phyloP scores from a whole-genome alignment of 345 rosid genomes.

The Populus alba region DNA sequence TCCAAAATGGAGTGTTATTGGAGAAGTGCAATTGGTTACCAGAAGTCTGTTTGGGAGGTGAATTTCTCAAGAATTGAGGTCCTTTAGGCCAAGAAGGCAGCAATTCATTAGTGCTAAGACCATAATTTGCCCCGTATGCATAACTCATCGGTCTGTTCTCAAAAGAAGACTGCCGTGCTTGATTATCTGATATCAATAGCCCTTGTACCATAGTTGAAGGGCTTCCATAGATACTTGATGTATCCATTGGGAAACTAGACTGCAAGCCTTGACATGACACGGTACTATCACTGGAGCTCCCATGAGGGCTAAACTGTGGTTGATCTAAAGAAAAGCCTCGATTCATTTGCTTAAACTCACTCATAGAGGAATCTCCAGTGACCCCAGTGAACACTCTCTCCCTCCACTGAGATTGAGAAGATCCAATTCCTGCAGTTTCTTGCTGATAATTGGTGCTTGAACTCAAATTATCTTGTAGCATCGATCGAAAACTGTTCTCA shows the following conservation, averaged over 20 bases:
- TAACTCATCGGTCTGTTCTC: slow-evolving; percentile 35
- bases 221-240: slow-evolving; percentile 45
- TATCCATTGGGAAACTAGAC: slow-evolving; percentile 46
- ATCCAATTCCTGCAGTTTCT: slow-evolving; percentile 35
- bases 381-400: slow-evolving; percentile 21
- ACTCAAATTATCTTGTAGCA: slow-evolving; percentile 70
- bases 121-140: slow-evolving; percentile 32
- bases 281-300: slow-evolving; percentile 59
- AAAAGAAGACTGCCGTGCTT: slow-evolving; percentile 32
- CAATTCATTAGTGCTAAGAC: slow-evolving; percentile 31
- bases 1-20: slow-evolving; percentile 92
- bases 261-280: slow-evolving; percentile 57
- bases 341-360: slow-evolving; percentile 39
- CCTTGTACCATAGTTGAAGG: slow-evolving; percentile 56
- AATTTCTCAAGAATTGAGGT: slow-evolving; percentile 56
- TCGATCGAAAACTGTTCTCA: slow-evolving; percentile 59
- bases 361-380: slow-evolving; percentile 26
- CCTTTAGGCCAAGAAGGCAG: slow-evolving; percentile 61
- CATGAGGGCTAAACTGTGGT: slow-evolving; percentile 58
- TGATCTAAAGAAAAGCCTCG: slow-evolving; percentile 64
- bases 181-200: slow-evolving; percentile 43
- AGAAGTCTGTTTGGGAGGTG: slow-evolving; percentile 57
- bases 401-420: slow-evolving; percentile 46
- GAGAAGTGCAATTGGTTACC: slow-evolving; percentile 72
- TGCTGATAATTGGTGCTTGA: slow-evolving; percentile 42